Percentiles rank a stretch among this genome's conserved stretches.
Conservation (phyloP, 2,329 filamentous ascomycete species). For the Aspergillus bombycis region DNA sequence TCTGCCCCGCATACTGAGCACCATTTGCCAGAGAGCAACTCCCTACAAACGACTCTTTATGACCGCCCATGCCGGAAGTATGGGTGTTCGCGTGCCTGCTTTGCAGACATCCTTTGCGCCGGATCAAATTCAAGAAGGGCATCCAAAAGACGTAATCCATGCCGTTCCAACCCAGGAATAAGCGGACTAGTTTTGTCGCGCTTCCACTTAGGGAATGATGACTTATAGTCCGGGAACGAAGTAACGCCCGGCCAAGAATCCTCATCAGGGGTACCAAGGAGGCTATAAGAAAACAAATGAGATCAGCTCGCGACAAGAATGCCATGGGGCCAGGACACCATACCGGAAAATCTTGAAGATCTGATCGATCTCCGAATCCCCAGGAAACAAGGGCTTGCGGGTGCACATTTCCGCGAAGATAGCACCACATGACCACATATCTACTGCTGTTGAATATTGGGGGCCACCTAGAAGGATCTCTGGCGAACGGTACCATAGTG, state of each 20-base stretch:
- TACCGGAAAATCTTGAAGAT: constrained; percentile 95
- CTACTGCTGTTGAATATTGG: constrained; percentile 90
- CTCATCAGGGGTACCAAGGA: constrained; percentile 83
- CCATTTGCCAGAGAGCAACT: background rate
- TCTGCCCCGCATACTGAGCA: too few species aligned
- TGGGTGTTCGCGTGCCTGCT: constrained; percentile 80
- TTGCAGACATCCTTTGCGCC: constrained; percentile 82
- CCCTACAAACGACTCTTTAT: constrained; percentile 18
- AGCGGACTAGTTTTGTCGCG: constrained; percentile 68
- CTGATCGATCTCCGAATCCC: constrained; percentile 90
- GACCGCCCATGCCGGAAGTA: constrained; percentile 69
- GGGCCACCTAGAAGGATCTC: constrained; percentile 89
- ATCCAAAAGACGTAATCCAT: constrained; percentile 57
- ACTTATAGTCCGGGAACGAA: constrained; percentile 90
- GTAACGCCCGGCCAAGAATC: constrained; percentile 86
- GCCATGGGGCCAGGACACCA: constrained; percentile 30
- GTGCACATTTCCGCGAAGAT: constrained; percentile 98
- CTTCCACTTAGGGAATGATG: constrained; percentile 88
- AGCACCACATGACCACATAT: constrained; percentile 94
- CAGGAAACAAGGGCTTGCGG: constrained; percentile 86
- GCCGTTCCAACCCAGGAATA: constrained; percentile 72
- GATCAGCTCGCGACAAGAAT: background rate
- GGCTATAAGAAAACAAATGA: constrained; percentile 47
- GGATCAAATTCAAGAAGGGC: constrained; percentile 84
- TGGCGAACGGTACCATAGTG: constrained; percentile 87